A percentile compares a stretch with the other conserved stretches of the same genome.
phyloP scores from a whole-genome alignment of 2,329 filamentous ascomycete genomes.

The Fusarium verticillioides region DNA sequence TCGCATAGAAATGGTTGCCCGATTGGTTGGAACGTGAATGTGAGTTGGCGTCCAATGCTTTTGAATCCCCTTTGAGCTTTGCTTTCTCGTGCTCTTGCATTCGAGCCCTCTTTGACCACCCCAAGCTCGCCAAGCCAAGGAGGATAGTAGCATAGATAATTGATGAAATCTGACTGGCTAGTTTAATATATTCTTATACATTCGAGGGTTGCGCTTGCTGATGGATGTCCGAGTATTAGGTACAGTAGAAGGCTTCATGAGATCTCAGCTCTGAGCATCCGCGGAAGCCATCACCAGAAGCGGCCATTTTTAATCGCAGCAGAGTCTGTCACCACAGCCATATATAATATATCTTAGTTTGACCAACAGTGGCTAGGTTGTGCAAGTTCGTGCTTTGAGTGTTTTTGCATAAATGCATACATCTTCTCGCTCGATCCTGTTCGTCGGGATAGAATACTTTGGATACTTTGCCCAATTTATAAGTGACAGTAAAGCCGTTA shows the following conservation, averaged over 20 bases:
- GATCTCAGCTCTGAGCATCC: too few relatives aligned
- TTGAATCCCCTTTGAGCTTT: neutral
- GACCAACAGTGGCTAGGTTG: too few relatives aligned
- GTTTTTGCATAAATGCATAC: too few relatives aligned
- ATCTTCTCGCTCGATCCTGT: neutral
- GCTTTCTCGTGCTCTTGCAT: neutral
- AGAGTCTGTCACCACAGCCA: too few relatives aligned
- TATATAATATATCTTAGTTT: too few relatives aligned
- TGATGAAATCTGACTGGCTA: neutral
- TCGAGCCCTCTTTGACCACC: neutral
- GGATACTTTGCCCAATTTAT: too few relatives aligned
- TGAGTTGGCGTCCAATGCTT: neutral
- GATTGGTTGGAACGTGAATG: neutral
- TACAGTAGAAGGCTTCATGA: neutral
- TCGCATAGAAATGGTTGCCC: neutral
- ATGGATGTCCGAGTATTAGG: neutral
- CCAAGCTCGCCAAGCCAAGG: neutral
- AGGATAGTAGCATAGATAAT: neutral
- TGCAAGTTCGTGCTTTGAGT: too few relatives aligned
- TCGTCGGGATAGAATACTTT: too few relatives aligned
- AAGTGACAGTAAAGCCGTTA: too few relatives aligned
- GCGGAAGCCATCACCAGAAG: too few relatives aligned
- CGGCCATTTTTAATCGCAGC: too few relatives aligned
- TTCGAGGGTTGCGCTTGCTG: rapidly evolving
- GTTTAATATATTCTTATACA: neutral